Evolutionary conservation across 768 basidiomycete species (phyloP).

Genomic region (Trichaptum fuscoviolaceum): DNA sequence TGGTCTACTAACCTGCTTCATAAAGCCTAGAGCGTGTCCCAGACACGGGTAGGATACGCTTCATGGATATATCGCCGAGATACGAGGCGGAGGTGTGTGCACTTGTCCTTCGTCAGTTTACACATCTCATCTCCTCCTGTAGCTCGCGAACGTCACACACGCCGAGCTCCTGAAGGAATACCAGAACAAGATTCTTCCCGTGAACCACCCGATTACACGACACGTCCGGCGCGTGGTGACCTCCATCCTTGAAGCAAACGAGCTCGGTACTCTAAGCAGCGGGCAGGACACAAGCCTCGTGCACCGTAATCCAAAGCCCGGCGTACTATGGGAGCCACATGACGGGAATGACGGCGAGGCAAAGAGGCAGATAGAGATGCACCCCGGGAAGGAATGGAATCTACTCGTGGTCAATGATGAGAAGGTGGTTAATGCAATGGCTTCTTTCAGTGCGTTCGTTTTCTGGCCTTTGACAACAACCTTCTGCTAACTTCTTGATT

Average conservation of each 20-base stretch:
- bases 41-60: constrained; percentile 83
- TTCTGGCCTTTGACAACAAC: too few relatives aligned
- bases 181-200: constrained; percentile 51
- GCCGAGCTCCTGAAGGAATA: constrained; percentile 47
- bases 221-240: constrained; percentile 68
- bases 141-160: constrained; percentile 40
- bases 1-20: not conserved
- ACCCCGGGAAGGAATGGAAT: constrained; percentile 45
- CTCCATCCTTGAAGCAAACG: constrained; percentile 63
- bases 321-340: constrained; percentile 26
- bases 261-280: constrained; percentile 57
- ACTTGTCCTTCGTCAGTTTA: not conserved
- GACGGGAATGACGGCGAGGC: not conserved
- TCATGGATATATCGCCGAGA: constrained; percentile 69
- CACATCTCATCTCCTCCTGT: constrained; percentile 2
- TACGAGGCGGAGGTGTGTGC: constrained; percentile 49
- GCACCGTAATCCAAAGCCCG: not conserved
- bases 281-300: constrained; percentile 2
- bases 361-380: constrained; percentile 16
- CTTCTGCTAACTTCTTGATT: not conserved
- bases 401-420: constrained; percentile 74
- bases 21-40: constrained; percentile 76
- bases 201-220: constrained; percentile 55
- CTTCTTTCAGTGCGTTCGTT: constrained; percentile 50
- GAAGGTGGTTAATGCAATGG: constrained; percentile 72